Conservation (phyloP, 345 rosid genomes). For the Geranium brycei region DNA sequence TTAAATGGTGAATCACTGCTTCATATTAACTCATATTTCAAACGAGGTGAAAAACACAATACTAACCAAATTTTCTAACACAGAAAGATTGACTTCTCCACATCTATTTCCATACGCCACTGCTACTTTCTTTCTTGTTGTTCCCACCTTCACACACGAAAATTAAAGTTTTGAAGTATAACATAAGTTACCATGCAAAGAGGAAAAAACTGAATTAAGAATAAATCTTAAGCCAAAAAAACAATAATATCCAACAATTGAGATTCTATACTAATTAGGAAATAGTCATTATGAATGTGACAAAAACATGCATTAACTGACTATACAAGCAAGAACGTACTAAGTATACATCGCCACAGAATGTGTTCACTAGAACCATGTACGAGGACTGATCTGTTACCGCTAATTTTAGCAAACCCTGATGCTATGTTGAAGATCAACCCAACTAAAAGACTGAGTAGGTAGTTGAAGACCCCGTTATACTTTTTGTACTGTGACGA, state of each 20-base stretch:
- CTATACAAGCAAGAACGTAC: not conserved
- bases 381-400: not conserved
- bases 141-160: constrained; percentile 55
- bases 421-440: too few relatives aligned
- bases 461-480: too few relatives aligned
- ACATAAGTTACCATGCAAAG: not conserved
- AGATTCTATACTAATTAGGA: not conserved
- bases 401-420: too few relatives aligned
- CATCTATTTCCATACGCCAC: constrained; percentile 71
- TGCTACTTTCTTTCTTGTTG: constrained; percentile 71
- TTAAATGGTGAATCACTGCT: too few relatives aligned
- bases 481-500: too few relatives aligned
- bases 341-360: not conserved
- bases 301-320: not conserved
- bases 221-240: not conserved
- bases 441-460: too few relatives aligned
- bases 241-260: not conserved
- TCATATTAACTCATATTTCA: not conserved
- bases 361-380: not conserved
- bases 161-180: constrained; percentile 12
- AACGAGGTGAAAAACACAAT: not conserved
- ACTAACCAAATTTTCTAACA: constrained; percentile 66
- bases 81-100: constrained; percentile 61
- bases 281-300: not conserved
- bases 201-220: not conserved